phyloP scores from a whole-genome alignment of 495 filamentous ascomycete species.

The Sporormia fimetaria region DNA sequence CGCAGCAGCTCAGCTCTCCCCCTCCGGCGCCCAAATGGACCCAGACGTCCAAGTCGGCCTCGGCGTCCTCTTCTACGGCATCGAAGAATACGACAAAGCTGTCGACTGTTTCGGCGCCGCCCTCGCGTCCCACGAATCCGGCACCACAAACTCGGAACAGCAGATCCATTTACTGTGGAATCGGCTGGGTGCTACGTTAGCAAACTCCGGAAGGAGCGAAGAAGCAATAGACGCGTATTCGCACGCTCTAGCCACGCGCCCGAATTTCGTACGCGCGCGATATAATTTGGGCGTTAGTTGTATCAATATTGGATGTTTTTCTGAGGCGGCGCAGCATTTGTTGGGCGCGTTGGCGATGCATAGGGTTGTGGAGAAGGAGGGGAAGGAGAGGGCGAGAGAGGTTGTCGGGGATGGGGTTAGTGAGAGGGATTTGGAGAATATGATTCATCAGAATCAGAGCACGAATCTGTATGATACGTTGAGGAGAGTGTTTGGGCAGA shows the following conservation, averaged over 20 bases:
- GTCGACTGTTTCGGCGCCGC: constrained; percentile 96
- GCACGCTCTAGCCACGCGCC: constrained; percentile 71
- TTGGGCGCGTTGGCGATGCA: constrained; percentile 93
- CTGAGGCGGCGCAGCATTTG: constrained; percentile 88
- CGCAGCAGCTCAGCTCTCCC: constrained; percentile 78
- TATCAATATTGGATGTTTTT: constrained; percentile 93
- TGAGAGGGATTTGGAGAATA: constrained; percentile 62
- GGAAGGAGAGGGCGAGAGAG: constrained; percentile 68
- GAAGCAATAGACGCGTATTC: constrained; percentile 97
- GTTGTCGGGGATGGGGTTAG: constrained; percentile 53
- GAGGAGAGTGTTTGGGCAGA: constrained; percentile 83
- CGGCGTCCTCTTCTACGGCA: constrained; percentile 95
- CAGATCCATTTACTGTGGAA: constrained; percentile 96
- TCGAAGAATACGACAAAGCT: constrained; percentile 94
- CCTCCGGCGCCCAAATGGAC: constrained; percentile 82
- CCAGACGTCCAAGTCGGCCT: constrained; percentile 96
- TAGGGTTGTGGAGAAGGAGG: constrained; percentile 78
- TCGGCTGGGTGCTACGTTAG: constrained; percentile 87
- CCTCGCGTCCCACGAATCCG: constrained; percentile 67
- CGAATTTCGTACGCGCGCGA: constrained; percentile 91
- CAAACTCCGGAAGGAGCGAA: constrained; percentile 83
- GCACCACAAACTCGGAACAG: constrained; percentile 58
- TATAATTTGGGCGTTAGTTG: constrained; percentile 95
- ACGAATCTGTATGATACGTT: constrained; percentile 93
- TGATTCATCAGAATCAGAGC: constrained; percentile 86